Percentiles rank a stretch among this genome's conserved stretches.
phyloP scores from a whole-genome alignment of 2,329 filamentous ascomycete species.

The Cladosporium oxysporum region DNA sequence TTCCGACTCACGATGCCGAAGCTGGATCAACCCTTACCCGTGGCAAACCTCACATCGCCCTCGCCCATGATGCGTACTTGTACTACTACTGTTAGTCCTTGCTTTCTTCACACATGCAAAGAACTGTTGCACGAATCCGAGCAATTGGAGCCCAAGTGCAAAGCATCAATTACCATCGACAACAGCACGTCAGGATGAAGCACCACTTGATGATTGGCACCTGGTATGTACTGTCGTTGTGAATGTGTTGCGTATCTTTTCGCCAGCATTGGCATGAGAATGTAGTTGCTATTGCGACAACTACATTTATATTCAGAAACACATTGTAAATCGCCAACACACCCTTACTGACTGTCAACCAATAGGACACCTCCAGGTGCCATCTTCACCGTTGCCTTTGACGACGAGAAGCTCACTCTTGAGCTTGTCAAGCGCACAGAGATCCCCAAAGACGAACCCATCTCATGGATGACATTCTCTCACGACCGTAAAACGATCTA shows the following conservation, averaged over 20 bases:
- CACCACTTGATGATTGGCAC: slow-evolving; percentile 92
- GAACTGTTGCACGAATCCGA: not conserved
- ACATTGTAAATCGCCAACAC: not conserved
- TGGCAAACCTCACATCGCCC: slow-evolving; percentile 3
- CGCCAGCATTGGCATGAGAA: not conserved
- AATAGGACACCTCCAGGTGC: slow-evolving; percentile 73
- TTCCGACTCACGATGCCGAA: slow-evolving; percentile 15
- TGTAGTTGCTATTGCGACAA: not conserved
- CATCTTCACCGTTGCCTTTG: slow-evolving; percentile 86
- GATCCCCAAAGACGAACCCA: slow-evolving; percentile 80
- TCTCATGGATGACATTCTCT: slow-evolving; percentile 86
- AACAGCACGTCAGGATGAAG: slow-evolving; percentile 59
- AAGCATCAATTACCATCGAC: not conserved
- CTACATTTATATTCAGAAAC: not conserved
- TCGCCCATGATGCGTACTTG: not conserved
- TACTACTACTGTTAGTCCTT: not conserved
- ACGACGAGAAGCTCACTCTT: slow-evolving; percentile 75
- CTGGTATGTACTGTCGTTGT: slow-evolving; percentile 48
- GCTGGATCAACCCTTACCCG: slow-evolving; percentile 14
- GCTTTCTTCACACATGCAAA: slow-evolving; percentile 4
- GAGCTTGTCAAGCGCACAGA: slow-evolving; percentile 76
- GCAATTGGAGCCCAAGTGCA: not conserved
- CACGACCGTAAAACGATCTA: slow-evolving; percentile 83
- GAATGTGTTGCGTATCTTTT: not conserved
- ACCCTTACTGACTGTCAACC: not conserved